Evolutionary conservation across 2,329 filamentous ascomycete genomes (phyloP).

Genomic region (Aspergillus sp.): DNA sequence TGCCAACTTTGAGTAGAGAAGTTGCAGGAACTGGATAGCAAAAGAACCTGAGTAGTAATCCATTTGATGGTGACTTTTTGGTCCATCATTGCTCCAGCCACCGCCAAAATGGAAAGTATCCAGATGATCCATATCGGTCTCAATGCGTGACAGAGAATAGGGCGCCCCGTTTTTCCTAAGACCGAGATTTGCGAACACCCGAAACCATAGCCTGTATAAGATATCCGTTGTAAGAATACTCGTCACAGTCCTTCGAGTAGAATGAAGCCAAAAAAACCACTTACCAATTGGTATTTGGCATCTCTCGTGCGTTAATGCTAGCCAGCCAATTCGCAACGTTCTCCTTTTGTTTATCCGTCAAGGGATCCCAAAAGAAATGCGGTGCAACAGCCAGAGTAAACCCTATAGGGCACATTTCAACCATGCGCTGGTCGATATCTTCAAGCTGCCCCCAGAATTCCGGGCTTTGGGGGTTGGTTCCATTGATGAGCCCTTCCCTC

Average conservation of each 20-base stretch:
- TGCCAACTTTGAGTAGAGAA: conserved; percentile 70
- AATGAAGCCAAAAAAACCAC: conserved; percentile 2
- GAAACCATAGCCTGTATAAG: conserved; percentile 65
- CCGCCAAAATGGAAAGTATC: conserved; percentile 78
- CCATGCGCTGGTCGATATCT: conserved; percentile 77
- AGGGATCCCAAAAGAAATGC: conserved; percentile 59
- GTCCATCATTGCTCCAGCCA: conserved; percentile 79
- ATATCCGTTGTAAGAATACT: no score
- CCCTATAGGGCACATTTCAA: conserved; percentile 76
- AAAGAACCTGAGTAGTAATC: conserved; percentile 82
- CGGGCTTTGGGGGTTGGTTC: conserved; percentile 63
- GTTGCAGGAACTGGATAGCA: conserved; percentile 74
- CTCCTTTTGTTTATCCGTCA: conserved; percentile 56
- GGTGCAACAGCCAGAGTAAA: conserved; percentile 67
- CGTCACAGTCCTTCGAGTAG: background rate
- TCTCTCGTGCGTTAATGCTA: conserved; percentile 74
- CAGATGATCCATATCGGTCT: conserved; percentile 71
- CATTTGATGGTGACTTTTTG: conserved; percentile 75
- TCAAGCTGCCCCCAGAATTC: conserved; percentile 76
- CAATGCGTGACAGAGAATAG: conserved; percentile 65
- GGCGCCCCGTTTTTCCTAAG: conserved; percentile 69
- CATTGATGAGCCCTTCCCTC: conserved; percentile 65
- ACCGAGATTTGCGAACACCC: conserved; percentile 76
- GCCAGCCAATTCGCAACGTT: conserved; percentile 71
- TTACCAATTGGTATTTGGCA: conserved; percentile 61